A percentile compares a stretch with the other conserved stretches of the same genome.
These are phyloP conservation scores for button mushroom (Agaricus bisporus) DNA, from an alignment of 768 basidiomycete genomes.

Conservation along the genomic window DNA sequence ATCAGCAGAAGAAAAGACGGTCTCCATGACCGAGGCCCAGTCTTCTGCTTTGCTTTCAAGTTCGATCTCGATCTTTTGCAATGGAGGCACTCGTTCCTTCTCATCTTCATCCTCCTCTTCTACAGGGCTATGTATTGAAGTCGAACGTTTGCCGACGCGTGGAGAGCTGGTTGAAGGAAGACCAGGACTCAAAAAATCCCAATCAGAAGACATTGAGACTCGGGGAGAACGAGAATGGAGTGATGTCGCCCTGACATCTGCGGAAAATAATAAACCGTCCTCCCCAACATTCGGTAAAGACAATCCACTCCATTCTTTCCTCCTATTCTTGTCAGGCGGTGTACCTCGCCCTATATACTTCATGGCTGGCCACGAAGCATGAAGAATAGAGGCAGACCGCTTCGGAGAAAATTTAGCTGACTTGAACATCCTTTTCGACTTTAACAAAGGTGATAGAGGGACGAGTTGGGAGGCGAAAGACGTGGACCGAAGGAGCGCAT, in stretches of 20 bases:
- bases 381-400: conserved; percentile 21
- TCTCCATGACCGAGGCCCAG: conserved; percentile 37
- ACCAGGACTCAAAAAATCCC: conserved; percentile 28
- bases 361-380: conserved; percentile 39
- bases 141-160: conserved; percentile 3
- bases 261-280: conserved; percentile 38
- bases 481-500: conserved; percentile 27
- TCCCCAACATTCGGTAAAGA: conserved; percentile 33
- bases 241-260: conserved; percentile 27
- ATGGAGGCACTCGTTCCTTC: conserved; percentile 17
- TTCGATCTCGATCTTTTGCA: conserved; percentile 26
- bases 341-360: conserved; percentile 43
- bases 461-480: conserved; percentile 25
- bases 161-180: conserved; percentile 17
- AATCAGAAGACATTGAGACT: conserved; percentile 28
- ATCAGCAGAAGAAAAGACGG: conserved; percentile 24
- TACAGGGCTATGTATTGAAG: conserved; percentile 9
- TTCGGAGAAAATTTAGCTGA: conserved; percentile 16
- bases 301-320: conserved; percentile 39
- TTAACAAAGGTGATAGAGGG: conserved; percentile 15
- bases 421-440: conserved; percentile 17
- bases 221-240: conserved; percentile 30
- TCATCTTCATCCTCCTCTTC: conserved; percentile 5
- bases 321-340: conserved; percentile 36
- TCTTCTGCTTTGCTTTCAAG: conserved; percentile 29